A percentile compares a stretch with the other conserved stretches of the same genome.
Conservation (phyloP, 1,139 yeast genomes). For the Geotrichum aggregatum region DNA sequence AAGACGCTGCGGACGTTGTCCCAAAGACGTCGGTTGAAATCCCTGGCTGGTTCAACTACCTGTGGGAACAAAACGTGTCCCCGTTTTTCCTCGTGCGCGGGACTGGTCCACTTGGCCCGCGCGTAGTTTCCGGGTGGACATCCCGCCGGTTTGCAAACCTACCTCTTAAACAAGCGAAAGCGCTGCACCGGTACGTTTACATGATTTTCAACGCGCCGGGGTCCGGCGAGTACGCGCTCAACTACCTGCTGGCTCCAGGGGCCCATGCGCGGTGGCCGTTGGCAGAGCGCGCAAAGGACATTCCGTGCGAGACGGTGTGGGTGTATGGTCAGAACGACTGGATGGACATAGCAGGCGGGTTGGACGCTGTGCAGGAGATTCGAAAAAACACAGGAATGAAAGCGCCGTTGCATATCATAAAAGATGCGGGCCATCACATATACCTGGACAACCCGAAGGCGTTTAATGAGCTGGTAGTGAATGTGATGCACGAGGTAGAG, state of each 20-base stretch:
- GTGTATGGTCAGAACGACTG: slow-evolving; percentile 82
- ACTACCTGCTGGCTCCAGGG: slow-evolving; percentile 63
- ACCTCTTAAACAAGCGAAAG: slow-evolving; percentile 23
- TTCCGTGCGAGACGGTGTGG: slow-evolving; percentile 50
- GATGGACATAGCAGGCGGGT: slow-evolving; percentile 78
- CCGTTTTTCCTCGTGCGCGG: slow-evolving; percentile 31
- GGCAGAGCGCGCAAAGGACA: slow-evolving; percentile 52
- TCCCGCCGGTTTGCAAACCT: slow-evolving; percentile 30
- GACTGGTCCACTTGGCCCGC: slow-evolving; percentile 34
- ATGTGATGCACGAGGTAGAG: slow-evolving; percentile 36
- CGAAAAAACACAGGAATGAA: not conserved
- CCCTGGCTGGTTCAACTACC: slow-evolving; percentile 24
- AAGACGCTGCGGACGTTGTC: not conserved
- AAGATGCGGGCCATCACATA: slow-evolving; percentile 71
- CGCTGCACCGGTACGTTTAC: slow-evolving; percentile 56
- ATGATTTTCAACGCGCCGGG: slow-evolving; percentile 58
- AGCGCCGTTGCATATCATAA: slow-evolving; percentile 39
- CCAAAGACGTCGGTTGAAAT: slow-evolving; percentile 10
- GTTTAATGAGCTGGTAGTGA: slow-evolving; percentile 45
- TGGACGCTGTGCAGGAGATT: slow-evolving; percentile 31
- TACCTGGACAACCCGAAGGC: slow-evolving; percentile 68
- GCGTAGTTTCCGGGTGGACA: slow-evolving; percentile 33
- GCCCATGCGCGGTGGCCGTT: slow-evolving; percentile 74
- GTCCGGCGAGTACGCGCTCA: slow-evolving; percentile 62
- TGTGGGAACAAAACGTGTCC: slow-evolving; percentile 34